Base-by-base conservation (phyloP, 257 asterid species). In the Solanum microdontum region DNA sequence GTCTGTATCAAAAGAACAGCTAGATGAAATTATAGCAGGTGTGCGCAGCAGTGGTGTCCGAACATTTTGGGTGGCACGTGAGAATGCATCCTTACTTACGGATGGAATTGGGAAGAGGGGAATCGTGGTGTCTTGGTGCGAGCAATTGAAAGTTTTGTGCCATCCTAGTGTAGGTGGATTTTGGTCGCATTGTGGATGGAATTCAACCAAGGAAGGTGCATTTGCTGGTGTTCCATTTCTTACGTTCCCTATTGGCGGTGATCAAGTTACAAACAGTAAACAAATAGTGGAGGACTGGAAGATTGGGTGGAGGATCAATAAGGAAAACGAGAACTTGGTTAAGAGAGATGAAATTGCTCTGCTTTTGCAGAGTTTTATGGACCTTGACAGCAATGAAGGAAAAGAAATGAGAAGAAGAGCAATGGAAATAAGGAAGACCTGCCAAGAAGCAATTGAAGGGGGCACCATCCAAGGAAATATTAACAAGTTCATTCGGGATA, bases 161-260 rank as follows among this genome's bases (percentile, higher is more conserved):
- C 96, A 93, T 85, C 87, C 93, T 74, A 87, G 94, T 0, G 86
- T 94, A 3, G 97, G 96, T 1, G 98, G 97, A 28, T 95, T 95
- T 76, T 95, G 97, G 98, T 91, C 97, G 8, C 97, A 95, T 66
- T 93, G 98, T 11, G 98, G 98, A 6, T 94, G 96, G 94, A 95
- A 92, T 77, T 94, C 97, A 1, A 94, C 94, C 1, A 90, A 89
- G 91, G 98, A 94, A 84, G 92, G 91, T 26, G 89, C 93, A 55
- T 92, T 89, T 87, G 89, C 90, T 6, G 97, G 96, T 6, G 90
- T 91, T 15, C 95, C 98, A 3, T 89, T 93, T 36, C 94, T 95
- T 37, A 91, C 95, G 14, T 90, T 92, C 85, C 97, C 97, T 0
- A 86, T 95, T 14, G 75, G 87, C 2, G 90, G 90, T 92, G 95